phyloP scores from a whole-genome alignment of 2,329 filamentous ascomycete genomes.

The Pyrenochaeta sp. region DNA sequence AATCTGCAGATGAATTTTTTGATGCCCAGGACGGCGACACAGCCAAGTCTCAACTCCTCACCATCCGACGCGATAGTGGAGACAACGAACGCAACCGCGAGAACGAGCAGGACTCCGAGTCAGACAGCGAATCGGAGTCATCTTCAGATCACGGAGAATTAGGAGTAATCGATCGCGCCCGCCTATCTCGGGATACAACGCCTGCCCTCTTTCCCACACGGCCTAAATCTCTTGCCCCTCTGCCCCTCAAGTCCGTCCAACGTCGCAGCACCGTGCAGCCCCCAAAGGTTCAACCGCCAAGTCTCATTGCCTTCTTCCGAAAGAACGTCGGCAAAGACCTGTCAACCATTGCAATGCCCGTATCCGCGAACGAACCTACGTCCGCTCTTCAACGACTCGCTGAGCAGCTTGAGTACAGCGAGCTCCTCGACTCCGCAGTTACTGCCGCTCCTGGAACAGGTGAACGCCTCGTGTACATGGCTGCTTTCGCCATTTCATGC shows the following conservation, averaged over 20 bases:
- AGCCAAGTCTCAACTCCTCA: constrained; percentile 70
- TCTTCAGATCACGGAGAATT: constrained; percentile 65
- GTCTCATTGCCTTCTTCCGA: constrained; percentile 89
- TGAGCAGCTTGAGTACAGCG: constrained; percentile 90
- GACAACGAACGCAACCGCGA: constrained; percentile 57
- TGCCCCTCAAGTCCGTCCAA: constrained; percentile 75
- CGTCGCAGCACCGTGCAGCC: constrained; percentile 76
- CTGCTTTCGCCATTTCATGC: constrained; percentile 88
- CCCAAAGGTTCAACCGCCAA: constrained; percentile 82
- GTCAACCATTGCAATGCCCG: constrained; percentile 96
- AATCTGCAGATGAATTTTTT: constrained; percentile 87
- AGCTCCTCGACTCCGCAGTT: constrained; percentile 76
- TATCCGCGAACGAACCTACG: constrained; percentile 91
- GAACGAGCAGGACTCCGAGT: constrained; percentile 48
- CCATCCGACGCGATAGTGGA: constrained; percentile 73
- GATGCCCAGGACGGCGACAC: constrained; percentile 75
- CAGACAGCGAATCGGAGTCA: constrained; percentile 68
- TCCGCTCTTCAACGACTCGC: constrained; percentile 88
- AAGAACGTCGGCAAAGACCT: constrained; percentile 99
- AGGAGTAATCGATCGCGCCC: constrained; percentile 49
- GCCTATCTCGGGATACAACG: constrained; percentile 41
- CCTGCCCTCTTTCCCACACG: constrained; percentile 74
- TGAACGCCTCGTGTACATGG: constrained; percentile 82
- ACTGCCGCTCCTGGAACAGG: constrained; percentile 62
- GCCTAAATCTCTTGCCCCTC: constrained; percentile 77